phyloP scores from a whole-genome alignment of 805 yeast genomes.

The Zygosaccharomyces kombuchaensis region DNA sequence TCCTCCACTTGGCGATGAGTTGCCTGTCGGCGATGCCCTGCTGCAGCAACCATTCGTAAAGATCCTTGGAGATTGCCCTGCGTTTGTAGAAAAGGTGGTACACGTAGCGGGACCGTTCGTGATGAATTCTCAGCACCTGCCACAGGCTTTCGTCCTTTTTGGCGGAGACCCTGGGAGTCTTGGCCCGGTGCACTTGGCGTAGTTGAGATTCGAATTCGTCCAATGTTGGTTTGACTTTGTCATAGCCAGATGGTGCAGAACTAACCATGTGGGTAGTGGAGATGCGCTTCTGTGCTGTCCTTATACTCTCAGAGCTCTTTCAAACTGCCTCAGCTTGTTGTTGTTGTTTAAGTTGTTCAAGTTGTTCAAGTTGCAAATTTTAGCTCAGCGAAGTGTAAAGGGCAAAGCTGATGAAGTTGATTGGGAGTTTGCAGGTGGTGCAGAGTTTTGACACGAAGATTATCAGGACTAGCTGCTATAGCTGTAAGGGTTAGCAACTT shows the following conservation, averaged over 20 bases:
- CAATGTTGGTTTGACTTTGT: conserved; percentile 62
- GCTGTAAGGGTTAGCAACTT: too few relatives aligned
- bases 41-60: conserved; percentile 70
- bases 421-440: not conserved
- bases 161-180: conserved; percentile 39
- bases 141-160: conserved; percentile 59
- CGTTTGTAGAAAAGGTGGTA: conserved; percentile 70
- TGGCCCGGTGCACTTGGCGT: conserved; percentile 46
- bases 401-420: not conserved
- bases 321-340: not conserved
- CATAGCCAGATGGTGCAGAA: conserved; percentile 70
- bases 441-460: too few relatives aligned
- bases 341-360: not conserved
- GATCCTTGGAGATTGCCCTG: conserved; percentile 57
- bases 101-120: conserved; percentile 70
- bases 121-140: conserved; percentile 67
- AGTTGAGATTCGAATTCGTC: conserved; percentile 54
- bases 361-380: conserved; percentile 1
- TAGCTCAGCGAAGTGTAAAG: not conserved
- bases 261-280: not conserved
- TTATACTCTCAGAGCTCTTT: not conserved
- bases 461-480: too few relatives aligned
- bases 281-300: too few relatives aligned
- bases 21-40: conserved; percentile 63
- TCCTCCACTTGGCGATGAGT: conserved; percentile 80